Conservation (phyloP, 2,329 filamentous ascomycete species). For the Reticulascus tulasneorum region DNA sequence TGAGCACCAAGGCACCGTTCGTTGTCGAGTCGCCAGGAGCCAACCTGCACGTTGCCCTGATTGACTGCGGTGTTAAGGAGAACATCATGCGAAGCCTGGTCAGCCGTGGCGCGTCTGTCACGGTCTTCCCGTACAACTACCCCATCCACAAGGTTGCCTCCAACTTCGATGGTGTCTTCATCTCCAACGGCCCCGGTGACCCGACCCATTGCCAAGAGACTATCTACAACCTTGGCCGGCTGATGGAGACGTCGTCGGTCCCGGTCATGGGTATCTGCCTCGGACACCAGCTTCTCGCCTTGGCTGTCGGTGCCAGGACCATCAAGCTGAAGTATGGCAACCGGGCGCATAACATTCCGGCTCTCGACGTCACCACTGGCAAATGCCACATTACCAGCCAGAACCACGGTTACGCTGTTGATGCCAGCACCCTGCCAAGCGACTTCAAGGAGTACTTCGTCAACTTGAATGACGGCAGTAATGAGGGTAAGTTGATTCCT, state of each 20-base stretch:
- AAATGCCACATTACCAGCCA: conserved; percentile 98
- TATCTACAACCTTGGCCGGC: conserved; percentile 82
- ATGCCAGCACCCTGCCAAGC: conserved; percentile 71
- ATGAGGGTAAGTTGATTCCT: conserved; percentile 74
- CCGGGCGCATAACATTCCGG: conserved; percentile 97
- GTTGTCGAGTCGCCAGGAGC: conserved; percentile 83
- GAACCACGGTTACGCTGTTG: conserved; percentile 97
- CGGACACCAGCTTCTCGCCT: conserved; percentile 90
- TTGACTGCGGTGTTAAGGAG: conserved; percentile 99
- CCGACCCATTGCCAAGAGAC: conserved; percentile 95
- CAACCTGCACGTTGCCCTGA: conserved; percentile 84
- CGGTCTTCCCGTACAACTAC: conserved; percentile 94
- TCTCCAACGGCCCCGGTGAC: conserved; percentile 97
- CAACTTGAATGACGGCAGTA: conserved; percentile 95
- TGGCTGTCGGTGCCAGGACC: conserved; percentile 82
- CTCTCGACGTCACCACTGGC: conserved; percentile 88
- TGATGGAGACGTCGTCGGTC: conserved; percentile 87
- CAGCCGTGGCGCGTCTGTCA: conserved; percentile 84
- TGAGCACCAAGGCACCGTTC: conserved; percentile 97
- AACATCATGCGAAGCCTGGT: conserved; percentile 97
- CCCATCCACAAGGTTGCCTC: conserved; percentile 97
- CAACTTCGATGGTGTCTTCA: conserved; percentile 98
- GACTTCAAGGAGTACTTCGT: conserved; percentile 99
- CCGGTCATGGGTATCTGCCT: conserved; percentile 98
- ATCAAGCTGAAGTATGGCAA: conserved; percentile 99